Percentiles rank a stretch among this genome's conserved stretches.
Evolutionary conservation across 2,329 filamentous ascomycete genomes (phyloP).

Genomic region (Trichophaea hybrida): DNA sequence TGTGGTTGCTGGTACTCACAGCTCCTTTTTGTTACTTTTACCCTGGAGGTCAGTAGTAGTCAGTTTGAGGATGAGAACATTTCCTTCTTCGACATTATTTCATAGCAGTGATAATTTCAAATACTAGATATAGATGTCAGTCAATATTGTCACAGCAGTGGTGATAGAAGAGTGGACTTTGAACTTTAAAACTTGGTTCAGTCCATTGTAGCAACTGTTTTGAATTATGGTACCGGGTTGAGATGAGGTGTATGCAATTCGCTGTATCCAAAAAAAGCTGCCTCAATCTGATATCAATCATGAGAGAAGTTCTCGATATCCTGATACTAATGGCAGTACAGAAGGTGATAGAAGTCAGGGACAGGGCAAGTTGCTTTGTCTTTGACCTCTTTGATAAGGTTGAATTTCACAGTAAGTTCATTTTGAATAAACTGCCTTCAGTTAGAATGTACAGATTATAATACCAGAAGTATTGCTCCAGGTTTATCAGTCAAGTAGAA

Average conservation of each 20-base stretch:
- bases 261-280: neutral
- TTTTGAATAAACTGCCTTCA: neutral
- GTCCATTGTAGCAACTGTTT: neutral
- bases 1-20: neutral
- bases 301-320: neutral
- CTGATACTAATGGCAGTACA: neutral
- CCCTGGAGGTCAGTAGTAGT: neutral
- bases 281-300: neutral
- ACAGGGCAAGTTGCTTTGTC: neutral
- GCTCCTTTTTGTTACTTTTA: neutral
- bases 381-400: neutral
- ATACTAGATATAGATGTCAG: neutral
- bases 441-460: too few species aligned
- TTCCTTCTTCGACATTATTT: neutral
- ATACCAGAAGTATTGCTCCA: too few species aligned
- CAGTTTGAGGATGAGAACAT: neutral
- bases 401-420: neutral
- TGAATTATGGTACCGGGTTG: neutral
- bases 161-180: neutral
- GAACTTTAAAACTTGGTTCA: neutral
- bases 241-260: neutral
- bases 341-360: neutral
- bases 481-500: too few species aligned
- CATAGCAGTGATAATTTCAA: neutral
- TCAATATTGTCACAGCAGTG: neutral